phyloP scores from a whole-genome alignment of 2,329 filamentous ascomycete species.

The Ascochyta koolunga region DNA sequence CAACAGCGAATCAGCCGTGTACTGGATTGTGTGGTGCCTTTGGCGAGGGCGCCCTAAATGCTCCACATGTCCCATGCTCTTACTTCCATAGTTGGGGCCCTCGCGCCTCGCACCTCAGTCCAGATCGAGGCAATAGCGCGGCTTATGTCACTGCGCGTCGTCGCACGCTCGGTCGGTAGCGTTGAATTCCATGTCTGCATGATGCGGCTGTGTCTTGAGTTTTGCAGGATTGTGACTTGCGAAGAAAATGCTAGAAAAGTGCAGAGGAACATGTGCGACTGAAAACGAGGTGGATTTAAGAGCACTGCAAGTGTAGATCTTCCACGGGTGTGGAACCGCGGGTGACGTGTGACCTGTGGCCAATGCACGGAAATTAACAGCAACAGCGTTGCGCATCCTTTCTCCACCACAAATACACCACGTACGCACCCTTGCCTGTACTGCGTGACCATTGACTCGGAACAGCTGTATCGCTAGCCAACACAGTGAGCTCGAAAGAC shows the following conservation, averaged over 20 bases:
- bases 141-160: constrained; percentile 5
- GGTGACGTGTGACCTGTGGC: constrained; percentile 5
- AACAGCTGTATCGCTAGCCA: not conserved
- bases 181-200: constrained; percentile 5
- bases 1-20: not conserved
- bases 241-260: not conserved
- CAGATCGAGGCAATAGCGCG: constrained; percentile 11
- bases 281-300: constrained; percentile 27
- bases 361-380: not conserved
- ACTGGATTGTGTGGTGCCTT: constrained; percentile 1
- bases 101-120: constrained; percentile 4
- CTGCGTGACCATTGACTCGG: not conserved
- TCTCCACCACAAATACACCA: constrained; percentile 1
- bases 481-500: not conserved
- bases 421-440: not conserved
- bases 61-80: constrained; percentile 18
- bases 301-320: constrained; percentile 15
- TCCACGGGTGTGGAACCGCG: constrained; percentile 11
- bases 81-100: constrained; percentile 1
- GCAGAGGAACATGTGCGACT: not conserved
- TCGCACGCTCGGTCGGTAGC: not conserved
- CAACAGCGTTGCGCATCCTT: constrained; percentile 4
- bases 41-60: constrained; percentile 4
- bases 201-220: not conserved
- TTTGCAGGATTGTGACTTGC: not conserved